Percentiles rank a stretch among this genome's conserved stretches.
These are phyloP conservation scores for Viridothelium virens DNA, from an alignment of 495 filamentous ascomycete genomes.

Conservation along the genomic window DNA sequence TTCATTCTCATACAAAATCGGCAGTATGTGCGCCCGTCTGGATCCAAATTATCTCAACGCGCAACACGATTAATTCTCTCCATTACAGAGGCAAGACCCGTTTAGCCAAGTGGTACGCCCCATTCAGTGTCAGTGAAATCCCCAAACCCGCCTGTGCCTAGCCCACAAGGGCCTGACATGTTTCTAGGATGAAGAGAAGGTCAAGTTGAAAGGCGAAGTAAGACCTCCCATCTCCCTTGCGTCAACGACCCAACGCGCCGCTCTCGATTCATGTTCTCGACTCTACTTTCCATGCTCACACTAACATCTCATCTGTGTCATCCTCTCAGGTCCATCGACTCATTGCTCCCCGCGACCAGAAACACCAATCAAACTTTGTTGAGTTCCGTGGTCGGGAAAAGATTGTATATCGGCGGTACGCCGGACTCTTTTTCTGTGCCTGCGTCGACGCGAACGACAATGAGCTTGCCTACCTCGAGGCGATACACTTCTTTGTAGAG, in stretches of 20 bases:
- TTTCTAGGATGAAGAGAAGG: slow-evolving; percentile 78
- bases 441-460: slow-evolving; percentile 99
- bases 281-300: not conserved
- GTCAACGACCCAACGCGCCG: slow-evolving; percentile 9
- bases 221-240: slow-evolving; percentile 1
- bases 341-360: slow-evolving; percentile 93
- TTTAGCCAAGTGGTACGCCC: slow-evolving; percentile 97
- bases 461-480: slow-evolving; percentile 92
- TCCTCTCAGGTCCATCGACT: slow-evolving; percentile 79
- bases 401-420: slow-evolving; percentile 94
- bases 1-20: slow-evolving; percentile 97
- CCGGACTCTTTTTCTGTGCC: slow-evolving; percentile 95
- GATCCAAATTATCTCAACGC: slow-evolving; percentile 3
- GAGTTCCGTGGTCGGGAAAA: slow-evolving; percentile 79
- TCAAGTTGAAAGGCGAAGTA: slow-evolving; percentile 67
- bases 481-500: slow-evolving; percentile 99
- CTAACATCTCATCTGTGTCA: not conserved
- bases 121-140: slow-evolving; percentile 61
- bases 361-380: slow-evolving; percentile 99
- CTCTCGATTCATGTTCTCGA: slow-evolving; percentile 17
- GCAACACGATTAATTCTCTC: not conserved
- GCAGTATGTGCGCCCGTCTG: slow-evolving; percentile 49
- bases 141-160: not conserved
- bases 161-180: not conserved
- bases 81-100: slow-evolving; percentile 84